Conservation (phyloP, 495 filamentous ascomycete species). For the Talaromyces wortmannii region DNA sequence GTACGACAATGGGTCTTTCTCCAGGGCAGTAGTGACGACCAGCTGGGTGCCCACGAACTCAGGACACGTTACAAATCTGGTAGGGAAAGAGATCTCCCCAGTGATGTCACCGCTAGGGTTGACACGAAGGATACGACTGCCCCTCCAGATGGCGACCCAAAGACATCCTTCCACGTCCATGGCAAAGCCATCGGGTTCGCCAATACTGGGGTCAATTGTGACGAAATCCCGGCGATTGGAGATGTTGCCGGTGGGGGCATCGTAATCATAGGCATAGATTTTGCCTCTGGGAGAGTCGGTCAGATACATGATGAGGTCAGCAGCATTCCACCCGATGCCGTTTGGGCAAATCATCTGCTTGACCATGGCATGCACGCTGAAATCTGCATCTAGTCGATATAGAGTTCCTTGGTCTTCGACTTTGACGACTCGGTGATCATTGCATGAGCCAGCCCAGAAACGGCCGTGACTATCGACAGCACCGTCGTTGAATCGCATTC, state of each 20-base stretch:
- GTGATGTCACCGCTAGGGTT: constrained; percentile 56
- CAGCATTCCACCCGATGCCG: constrained; percentile 66
- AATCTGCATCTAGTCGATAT: constrained; percentile 58
- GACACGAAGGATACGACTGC: constrained; percentile 60
- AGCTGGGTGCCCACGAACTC: constrained; percentile 69
- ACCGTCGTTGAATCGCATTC: constrained; percentile 73
- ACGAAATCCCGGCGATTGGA: constrained; percentile 55
- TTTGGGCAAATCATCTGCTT: constrained; percentile 76
- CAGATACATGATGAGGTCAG: constrained; percentile 75
- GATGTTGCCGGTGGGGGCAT: constrained; percentile 52
- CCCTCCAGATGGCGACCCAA: constrained; percentile 75
- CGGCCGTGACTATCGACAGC: constrained; percentile 73
- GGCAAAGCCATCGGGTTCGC: constrained; percentile 66
- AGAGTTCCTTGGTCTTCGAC: constrained; percentile 42
- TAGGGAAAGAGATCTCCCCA: constrained; percentile 60
- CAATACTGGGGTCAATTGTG: constrained; percentile 30
- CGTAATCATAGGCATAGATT: constrained; percentile 73
- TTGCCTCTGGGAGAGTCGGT: constrained; percentile 65
- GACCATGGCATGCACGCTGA: constrained; percentile 52
- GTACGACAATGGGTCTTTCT: constrained; percentile 43
- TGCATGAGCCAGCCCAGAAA: constrained; percentile 90
- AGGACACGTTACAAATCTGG: constrained; percentile 63
- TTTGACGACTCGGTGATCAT: constrained; percentile 48
- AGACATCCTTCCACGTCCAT: constrained; percentile 67
- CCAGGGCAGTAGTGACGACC: constrained; percentile 66